phyloP scores from a whole-genome alignment of 768 basidiomycete genomes.

The Lactarius akahatsu region DNA sequence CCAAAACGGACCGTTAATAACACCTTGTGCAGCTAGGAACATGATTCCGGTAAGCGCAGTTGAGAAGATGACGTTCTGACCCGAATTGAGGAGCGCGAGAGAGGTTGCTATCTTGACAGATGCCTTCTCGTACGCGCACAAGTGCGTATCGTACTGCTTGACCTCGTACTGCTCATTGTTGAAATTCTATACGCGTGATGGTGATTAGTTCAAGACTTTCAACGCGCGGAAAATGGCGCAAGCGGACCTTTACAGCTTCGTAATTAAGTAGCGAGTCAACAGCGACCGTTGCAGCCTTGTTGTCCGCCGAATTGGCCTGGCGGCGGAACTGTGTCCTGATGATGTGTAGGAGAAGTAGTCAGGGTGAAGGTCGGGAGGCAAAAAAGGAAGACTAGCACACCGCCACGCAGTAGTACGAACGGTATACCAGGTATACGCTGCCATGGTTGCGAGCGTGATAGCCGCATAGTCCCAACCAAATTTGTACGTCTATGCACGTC shows the following conservation, averaged over 20 bases:
- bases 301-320: conserved; percentile 94
- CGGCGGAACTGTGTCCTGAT: conserved; percentile 87
- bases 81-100: conserved; percentile 89
- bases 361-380: background rate
- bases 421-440: conserved; percentile 95
- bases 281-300: conserved; percentile 89
- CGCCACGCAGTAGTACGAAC: conserved; percentile 95
- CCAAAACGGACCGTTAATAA: conserved; percentile 66
- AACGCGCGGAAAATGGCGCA: background rate
- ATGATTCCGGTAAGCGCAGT: conserved; percentile 91
- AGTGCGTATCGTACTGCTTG: conserved; percentile 85
- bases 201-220: background rate
- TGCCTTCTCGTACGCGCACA: conserved; percentile 84
- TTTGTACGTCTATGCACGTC: conserved; percentile 74
- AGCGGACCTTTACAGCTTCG: conserved; percentile 90
- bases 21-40: conserved; percentile 94
- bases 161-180: conserved; percentile 96
- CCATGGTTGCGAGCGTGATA: conserved; percentile 81
- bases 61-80: conserved; percentile 96
- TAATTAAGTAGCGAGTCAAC: conserved; percentile 98
- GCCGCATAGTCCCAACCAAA: conserved; percentile 98
- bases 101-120: conserved; percentile 95
- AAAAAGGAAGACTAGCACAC: conserved; percentile 41
- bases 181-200: conserved; percentile 66
- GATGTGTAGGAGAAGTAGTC: background rate